Conservation (phyloP, 1,139 yeast genomes). For the Taphrina wiesneri region DNA sequence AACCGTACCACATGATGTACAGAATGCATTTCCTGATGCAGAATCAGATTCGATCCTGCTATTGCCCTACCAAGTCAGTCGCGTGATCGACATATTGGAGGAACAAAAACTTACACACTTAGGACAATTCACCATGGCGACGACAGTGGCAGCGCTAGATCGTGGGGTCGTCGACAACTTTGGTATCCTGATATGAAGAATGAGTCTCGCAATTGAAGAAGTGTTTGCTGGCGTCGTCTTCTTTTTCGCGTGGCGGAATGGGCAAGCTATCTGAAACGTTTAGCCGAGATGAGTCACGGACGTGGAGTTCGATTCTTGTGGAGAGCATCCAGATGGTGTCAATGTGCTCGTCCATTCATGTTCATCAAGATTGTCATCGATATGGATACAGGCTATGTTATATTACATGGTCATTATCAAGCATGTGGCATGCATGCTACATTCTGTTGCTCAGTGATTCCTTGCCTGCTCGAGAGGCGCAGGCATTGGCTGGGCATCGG, state of each 20-base stretch:
- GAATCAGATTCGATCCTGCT: constrained; percentile 28
- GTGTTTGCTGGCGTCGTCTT: neutral
- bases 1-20: constrained; percentile 81
- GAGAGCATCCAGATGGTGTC: no score
- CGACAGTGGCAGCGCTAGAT: neutral
- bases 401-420: neutral
- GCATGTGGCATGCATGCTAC: neutral
- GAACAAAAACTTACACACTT: constrained; percentile 13
- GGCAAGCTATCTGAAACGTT: neutral
- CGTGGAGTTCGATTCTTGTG: neutral
- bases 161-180: constrained; percentile 2
- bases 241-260: constrained; percentile 6
- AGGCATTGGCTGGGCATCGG: neutral
- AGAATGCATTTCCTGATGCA: constrained; percentile 52
- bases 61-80: constrained; percentile 2
- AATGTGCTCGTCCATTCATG: no score
- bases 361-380: neutral
- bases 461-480: neutral
- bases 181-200: neutral
- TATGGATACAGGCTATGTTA: neutral
- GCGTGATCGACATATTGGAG: no score
- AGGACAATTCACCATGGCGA: constrained; percentile 16
- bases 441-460: neutral
- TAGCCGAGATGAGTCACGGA: neutral
- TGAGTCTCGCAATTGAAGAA: neutral